A percentile compares a stretch with the other conserved stretches of the same genome.
Conservation (phyloP, 179 eudicot species). For the Spergularia azorica region DNA sequence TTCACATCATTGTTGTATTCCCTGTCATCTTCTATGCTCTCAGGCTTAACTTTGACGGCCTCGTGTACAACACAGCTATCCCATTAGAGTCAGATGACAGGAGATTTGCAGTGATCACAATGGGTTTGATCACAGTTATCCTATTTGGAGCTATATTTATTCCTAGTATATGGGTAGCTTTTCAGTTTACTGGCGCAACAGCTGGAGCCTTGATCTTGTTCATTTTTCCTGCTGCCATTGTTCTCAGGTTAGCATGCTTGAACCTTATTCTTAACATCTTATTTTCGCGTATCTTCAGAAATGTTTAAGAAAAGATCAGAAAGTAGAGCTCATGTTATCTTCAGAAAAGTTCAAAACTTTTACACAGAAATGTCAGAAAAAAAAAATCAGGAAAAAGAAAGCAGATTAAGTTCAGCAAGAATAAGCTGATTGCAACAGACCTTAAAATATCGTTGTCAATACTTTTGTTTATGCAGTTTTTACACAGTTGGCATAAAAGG, state of each 20-base stretch:
- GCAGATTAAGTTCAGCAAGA: too few relatives aligned
- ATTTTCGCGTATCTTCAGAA: not conserved
- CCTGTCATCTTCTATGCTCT: conserved; percentile 71
- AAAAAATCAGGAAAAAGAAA: too few relatives aligned
- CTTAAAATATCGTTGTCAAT: too few relatives aligned
- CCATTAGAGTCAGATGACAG: conserved; percentile 50
- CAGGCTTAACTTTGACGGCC: conserved; percentile 65
- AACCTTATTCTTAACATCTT: not conserved
- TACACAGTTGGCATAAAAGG: too few relatives aligned
- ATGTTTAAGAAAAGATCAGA: too few relatives aligned
- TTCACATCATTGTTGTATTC: conserved; percentile 68
- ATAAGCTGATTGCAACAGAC: too few relatives aligned
- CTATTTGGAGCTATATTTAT: conserved; percentile 61
- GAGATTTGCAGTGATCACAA: conserved; percentile 50
- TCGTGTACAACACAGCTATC: conserved; percentile 50
- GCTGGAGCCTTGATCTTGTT: conserved; percentile 67
- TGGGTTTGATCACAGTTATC: conserved; percentile 50
- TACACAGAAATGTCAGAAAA: not conserved
- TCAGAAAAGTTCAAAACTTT: not conserved
- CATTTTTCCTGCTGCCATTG: conserved; percentile 82
- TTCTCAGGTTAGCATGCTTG: conserved; percentile 58
- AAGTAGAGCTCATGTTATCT: too few relatives aligned
- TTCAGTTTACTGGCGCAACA: conserved; percentile 75
- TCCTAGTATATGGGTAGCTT: conserved; percentile 59
- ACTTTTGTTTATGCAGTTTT: too few relatives aligned